These are phyloP conservation scores for Metschnikowia matae DNA, from an alignment of 805 yeast genomes.

Conservation along the genomic window DNA sequence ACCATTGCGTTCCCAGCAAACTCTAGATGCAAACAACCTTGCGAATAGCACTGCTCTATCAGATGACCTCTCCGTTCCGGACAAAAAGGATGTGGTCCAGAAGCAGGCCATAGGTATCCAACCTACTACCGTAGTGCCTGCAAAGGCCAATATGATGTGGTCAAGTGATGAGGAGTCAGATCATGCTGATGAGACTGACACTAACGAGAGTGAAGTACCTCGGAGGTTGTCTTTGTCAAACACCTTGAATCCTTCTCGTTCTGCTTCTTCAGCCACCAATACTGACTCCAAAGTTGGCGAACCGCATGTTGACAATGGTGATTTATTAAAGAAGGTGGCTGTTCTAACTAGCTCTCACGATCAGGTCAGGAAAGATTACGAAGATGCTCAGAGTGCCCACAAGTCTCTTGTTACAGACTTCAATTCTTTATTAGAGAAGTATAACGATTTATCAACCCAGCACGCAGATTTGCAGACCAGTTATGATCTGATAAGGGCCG, in stretches of 20 bases:
- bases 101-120: conserved; percentile 44
- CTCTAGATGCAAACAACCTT: conserved; percentile 1
- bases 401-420: conserved; percentile 10
- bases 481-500: conserved; percentile 4
- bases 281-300: background rate
- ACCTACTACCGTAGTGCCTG: conserved; percentile 72
- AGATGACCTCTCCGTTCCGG: conserved; percentile 16
- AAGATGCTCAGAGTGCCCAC: conserved; percentile 22
- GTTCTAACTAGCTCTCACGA: conserved; percentile 5
- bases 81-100: conserved; percentile 8
- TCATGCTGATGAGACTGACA: conserved; percentile 20
- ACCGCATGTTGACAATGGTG: background rate
- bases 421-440: conserved; percentile 2
- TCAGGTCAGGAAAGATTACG: conserved; percentile 15
- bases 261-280: background rate
- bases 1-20: background rate
- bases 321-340: background rate
- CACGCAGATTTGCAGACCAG: conserved; percentile 6
- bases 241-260: background rate
- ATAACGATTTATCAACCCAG: conserved; percentile 1
- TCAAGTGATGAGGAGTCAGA: conserved; percentile 69
- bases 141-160: conserved; percentile 83
- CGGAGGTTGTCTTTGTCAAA: conserved; percentile 10
- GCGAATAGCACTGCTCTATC: conserved; percentile 6
- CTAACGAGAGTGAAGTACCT: background rate